A percentile compares a stretch with the other conserved stretches of the same genome.
phyloP scores from a whole-genome alignment of 2,329 filamentous ascomycete species.

The Ophiostoma populinum region DNA sequence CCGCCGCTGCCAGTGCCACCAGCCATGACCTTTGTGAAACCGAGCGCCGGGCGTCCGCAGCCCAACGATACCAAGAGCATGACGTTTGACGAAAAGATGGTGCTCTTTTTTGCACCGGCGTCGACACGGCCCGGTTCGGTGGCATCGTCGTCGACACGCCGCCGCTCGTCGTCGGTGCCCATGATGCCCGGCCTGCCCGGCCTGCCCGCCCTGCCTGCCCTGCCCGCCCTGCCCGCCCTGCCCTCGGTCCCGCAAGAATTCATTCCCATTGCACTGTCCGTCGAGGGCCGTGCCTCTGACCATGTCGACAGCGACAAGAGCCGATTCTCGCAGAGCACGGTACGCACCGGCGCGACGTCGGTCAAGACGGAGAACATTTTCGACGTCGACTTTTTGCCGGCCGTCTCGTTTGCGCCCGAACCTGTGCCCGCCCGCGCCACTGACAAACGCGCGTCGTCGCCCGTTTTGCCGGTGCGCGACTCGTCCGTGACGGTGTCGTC shows the following conservation, averaged over 20 bases:
- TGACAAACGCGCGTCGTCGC: slow-evolving; percentile 34
- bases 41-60: slow-evolving; percentile 20
- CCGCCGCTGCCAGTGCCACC: slow-evolving; percentile 38
- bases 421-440: too few species aligned
- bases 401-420: slow-evolving; percentile 2
- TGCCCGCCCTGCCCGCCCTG: too few species aligned
- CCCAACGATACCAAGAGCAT: slow-evolving; percentile 39
- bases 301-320: slow-evolving; percentile 10
- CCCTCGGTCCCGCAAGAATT: slow-evolving; percentile 20
- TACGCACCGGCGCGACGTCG: slow-evolving; percentile 21
- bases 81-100: slow-evolving; percentile 41
- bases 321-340: slow-evolving; percentile 17
- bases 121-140: slow-evolving; percentile 15
- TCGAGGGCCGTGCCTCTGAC: too few species aligned
- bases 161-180: slow-evolving; percentile 25
- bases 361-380: slow-evolving; percentile 24
- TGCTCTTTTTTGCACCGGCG: slow-evolving; percentile 29
- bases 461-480: slow-evolving; percentile 23
- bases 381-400: slow-evolving; percentile 19
- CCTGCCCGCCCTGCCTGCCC: too few species aligned
- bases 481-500: slow-evolving; percentile 20
- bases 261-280: slow-evolving; percentile 11
- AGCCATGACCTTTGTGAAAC: slow-evolving; percentile 17
- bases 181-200: too few species aligned
- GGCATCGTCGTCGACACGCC: slow-evolving; percentile 10